These are phyloP conservation scores for Flaveria bidentis DNA, from an alignment of 129 eudicot genomes.

Conservation along the genomic window DNA sequence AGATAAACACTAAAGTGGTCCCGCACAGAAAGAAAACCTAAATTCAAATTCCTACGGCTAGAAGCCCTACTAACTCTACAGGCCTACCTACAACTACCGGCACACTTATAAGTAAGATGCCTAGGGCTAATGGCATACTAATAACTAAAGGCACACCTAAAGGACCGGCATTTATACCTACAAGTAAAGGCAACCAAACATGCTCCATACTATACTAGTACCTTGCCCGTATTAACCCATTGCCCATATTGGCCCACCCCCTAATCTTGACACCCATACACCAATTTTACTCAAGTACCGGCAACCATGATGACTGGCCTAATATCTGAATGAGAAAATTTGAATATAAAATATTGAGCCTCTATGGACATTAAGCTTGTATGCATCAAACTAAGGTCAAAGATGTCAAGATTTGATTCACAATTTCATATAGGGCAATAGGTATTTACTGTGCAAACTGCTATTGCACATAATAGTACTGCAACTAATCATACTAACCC, in stretches of 20 bases:
- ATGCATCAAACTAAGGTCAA: not conserved
- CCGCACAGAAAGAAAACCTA: too few relatives aligned
- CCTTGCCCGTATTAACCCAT: not conserved
- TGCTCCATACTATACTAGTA: not conserved
- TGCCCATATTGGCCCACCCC: not conserved
- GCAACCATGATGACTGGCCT: not conserved
- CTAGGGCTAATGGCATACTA: too few relatives aligned
- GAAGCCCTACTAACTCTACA: too few relatives aligned
- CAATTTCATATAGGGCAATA: not conserved
- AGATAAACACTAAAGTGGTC: too few relatives aligned
- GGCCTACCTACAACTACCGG: too few relatives aligned
- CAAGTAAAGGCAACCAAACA: not conserved
- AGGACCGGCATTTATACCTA: too few relatives aligned
- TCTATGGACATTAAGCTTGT: not conserved
- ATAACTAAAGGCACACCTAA: too few relatives aligned
- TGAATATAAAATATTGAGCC: not conserved
- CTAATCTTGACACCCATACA: not conserved
- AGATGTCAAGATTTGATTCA: not conserved
- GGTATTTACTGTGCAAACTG: not conserved
- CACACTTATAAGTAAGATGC: too few relatives aligned
- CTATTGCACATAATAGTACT: not conserved
- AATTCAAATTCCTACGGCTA: too few relatives aligned
- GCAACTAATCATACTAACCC: not conserved
- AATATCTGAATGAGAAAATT: not conserved
- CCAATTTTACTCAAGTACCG: not conserved